phyloP scores from a whole-genome alignment of 495 filamentous ascomycete genomes.

The Daldinia decipiens region DNA sequence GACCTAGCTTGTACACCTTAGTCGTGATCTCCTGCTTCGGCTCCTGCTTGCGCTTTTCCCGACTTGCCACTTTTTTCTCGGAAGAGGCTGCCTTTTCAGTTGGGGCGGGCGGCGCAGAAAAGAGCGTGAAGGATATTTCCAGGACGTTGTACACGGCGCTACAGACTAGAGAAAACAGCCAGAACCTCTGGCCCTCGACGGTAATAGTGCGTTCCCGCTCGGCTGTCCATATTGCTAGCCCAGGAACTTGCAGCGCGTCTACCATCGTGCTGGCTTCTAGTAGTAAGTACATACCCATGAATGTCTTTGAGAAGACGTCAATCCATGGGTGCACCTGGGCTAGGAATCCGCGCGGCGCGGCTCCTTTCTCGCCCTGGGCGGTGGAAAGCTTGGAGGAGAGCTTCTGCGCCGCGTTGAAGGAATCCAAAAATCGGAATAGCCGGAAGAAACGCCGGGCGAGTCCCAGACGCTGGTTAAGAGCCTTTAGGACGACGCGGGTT shows the following conservation, averaged over 20 bases:
- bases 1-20: slow-evolving; percentile 45
- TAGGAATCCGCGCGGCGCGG: neutral
- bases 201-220: slow-evolving; percentile 41
- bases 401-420: slow-evolving; percentile 61
- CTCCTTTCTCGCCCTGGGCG: neutral
- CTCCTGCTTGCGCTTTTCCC: slow-evolving; percentile 21
- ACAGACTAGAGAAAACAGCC: slow-evolving; percentile 67
- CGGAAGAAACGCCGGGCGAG: slow-evolving; percentile 68
- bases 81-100: neutral
- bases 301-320: slow-evolving; percentile 52
- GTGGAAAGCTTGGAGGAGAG: slow-evolving; percentile 30
- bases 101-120: slow-evolving; percentile 25
- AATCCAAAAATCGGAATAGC: slow-evolving; percentile 70
- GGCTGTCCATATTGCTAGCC: slow-evolving; percentile 52
- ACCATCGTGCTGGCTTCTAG: slow-evolving; percentile 57
- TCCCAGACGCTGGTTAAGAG: slow-evolving; percentile 47
- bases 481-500: slow-evolving; percentile 31
- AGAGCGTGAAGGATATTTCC: slow-evolving; percentile 41
- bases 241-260: slow-evolving; percentile 60
- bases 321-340: slow-evolving; percentile 42
- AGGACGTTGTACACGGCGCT: slow-evolving; percentile 39
- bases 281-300: slow-evolving; percentile 60
- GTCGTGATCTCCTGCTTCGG: slow-evolving; percentile 24
- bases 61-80: neutral
- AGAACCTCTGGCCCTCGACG: slow-evolving; percentile 71